Evolutionary conservation across 2,329 filamentous ascomycete genomes (phyloP).

Genomic region (Aureobasidium sp.): DNA sequence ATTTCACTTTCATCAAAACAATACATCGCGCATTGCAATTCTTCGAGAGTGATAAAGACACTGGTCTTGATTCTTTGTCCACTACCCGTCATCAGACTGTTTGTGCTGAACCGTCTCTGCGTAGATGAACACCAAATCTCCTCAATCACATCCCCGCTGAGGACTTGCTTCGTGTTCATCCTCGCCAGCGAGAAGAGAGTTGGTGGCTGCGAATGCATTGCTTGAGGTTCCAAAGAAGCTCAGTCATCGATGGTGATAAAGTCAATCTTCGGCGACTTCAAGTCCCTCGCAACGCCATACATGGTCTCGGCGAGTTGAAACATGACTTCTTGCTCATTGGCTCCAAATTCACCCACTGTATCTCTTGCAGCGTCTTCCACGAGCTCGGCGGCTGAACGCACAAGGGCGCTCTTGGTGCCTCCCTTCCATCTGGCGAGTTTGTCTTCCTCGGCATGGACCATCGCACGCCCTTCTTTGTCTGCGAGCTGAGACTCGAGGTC

Average conservation of each 20-base stretch:
- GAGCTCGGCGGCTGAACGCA: neutral
- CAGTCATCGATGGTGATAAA: neutral
- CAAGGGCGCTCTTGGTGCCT: neutral
- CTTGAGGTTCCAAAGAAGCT: neutral
- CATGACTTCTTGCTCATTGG: neutral
- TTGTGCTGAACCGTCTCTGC: neutral
- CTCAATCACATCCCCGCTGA: neutral
- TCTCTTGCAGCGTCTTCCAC: constrained; percentile 5
- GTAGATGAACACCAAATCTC: neutral
- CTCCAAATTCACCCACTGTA: neutral
- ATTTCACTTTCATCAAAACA: neutral
- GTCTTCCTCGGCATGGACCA: neutral
- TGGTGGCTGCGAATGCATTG: neutral
- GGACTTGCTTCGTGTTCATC: neutral
- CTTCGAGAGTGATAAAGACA: neutral
- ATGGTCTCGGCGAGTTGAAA: neutral
- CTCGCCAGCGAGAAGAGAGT: neutral
- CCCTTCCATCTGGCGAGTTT: neutral
- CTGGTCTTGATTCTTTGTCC: neutral
- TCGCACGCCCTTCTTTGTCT: neutral
- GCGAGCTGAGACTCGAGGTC: neutral
- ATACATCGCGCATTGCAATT: neutral
- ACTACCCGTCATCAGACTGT: neutral
- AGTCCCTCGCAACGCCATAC: neutral
- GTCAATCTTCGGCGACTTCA: neutral